Evolutionary conservation across 2,329 filamentous ascomycete species (phyloP).

Genomic region (Grosmannia huntii): DNA sequence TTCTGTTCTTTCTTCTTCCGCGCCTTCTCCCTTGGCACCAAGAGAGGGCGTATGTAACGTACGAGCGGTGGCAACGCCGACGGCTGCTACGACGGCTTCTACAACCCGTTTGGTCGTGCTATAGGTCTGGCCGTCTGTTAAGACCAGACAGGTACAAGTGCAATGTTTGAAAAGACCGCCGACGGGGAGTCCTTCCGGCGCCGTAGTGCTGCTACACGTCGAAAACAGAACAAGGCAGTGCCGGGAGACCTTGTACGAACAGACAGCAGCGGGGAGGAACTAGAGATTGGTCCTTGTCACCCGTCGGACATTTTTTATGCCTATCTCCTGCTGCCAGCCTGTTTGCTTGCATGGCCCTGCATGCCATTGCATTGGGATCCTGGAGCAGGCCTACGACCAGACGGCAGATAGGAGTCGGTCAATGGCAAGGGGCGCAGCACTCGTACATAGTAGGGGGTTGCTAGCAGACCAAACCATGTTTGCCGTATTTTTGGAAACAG

Average conservation of each 20-base stretch:
- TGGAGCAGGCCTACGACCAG: background rate
- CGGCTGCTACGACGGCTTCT: background rate
- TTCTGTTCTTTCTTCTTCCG: too few species aligned
- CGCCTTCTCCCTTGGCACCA: too few species aligned
- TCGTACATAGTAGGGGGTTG: background rate
- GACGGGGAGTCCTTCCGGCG: too few species aligned
- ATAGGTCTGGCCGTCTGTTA: background rate
- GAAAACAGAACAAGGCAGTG: too few species aligned
- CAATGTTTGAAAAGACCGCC: background rate
- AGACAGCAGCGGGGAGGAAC: background rate
- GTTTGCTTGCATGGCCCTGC: background rate
- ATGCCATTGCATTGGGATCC: background rate
- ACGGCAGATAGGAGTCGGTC: background rate
- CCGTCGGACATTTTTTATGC: background rate
- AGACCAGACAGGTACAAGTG: too few species aligned
- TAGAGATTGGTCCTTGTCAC: background rate
- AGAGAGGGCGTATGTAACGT: background rate
- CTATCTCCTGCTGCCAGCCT: background rate
- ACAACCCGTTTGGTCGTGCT: background rate
- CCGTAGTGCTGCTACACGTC: too few species aligned
- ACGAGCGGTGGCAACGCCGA: background rate
- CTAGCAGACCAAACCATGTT: background rate
- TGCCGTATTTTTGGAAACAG: background rate
- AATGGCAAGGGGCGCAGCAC: background rate
- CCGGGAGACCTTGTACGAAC: background rate